Percentiles rank a stretch among this genome's conserved stretches.
Evolutionary conservation across 805 yeast genomes (phyloP).

Genomic region (Metschnikowia dekortorum): DNA sequence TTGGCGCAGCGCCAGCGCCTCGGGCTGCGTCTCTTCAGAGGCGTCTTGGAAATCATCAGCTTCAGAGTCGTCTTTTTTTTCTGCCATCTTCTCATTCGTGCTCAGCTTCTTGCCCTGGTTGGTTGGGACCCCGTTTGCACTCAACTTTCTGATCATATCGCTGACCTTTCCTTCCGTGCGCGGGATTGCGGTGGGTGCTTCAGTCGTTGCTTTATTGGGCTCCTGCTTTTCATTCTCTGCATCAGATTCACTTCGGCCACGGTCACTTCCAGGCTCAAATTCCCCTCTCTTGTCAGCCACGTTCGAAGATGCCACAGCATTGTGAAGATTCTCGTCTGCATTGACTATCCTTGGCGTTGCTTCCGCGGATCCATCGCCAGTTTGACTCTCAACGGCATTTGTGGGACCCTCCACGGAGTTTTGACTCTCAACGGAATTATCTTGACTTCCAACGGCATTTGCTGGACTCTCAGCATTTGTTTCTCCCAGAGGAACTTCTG

Average conservation of each 20-base stretch:
- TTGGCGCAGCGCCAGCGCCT: slow-evolving; percentile 21
- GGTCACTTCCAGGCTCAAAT: too few relatives aligned
- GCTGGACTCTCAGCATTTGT: too few relatives aligned
- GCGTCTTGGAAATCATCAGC: slow-evolving; percentile 1
- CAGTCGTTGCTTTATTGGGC: too few relatives aligned
- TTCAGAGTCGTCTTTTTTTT: not conserved
- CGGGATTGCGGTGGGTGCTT: not conserved
- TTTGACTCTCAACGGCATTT: too few relatives aligned
- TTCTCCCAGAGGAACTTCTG: not conserved
- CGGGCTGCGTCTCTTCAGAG: slow-evolving; percentile 17
- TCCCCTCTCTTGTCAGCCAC: too few relatives aligned
- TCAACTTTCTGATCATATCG: not conserved
- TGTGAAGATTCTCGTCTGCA: too few relatives aligned
- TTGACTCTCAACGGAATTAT: too few relatives aligned
- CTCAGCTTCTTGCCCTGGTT: not conserved
- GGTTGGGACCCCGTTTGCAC: not conserved
- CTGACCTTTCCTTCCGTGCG: not conserved
- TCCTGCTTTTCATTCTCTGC: not conserved
- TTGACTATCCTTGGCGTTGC: too few relatives aligned
- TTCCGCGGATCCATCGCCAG: too few relatives aligned
- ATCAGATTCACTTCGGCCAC: not conserved
- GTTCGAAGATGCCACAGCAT: too few relatives aligned
- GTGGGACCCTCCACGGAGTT: too few relatives aligned
- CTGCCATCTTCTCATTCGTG: not conserved
- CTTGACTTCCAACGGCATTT: too few relatives aligned